phyloP scores from a whole-genome alignment of 257 asterid genomes.

The Ocimum tenuiflorum region DNA sequence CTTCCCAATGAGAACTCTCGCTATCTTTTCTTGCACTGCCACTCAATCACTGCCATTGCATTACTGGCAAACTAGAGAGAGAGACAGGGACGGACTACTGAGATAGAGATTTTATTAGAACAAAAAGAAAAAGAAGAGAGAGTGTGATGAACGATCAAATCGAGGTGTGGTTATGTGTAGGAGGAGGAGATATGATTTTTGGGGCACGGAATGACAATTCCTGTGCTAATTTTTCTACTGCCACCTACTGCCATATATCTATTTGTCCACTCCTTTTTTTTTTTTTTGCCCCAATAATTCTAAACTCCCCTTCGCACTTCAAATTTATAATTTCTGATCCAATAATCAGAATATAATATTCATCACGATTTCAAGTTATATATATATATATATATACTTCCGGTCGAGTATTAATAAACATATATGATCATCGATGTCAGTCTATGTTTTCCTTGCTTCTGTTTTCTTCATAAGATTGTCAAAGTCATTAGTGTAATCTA shows the following conservation, averaged over 20 bases:
- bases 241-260: constrained; percentile 19
- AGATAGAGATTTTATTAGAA: neutral
- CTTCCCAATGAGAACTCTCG: constrained; percentile 88
- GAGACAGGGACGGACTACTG: too few species aligned
- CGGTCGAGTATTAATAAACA: too few species aligned
- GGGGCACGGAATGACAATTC: constrained; percentile 31
- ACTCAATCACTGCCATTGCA: constrained; percentile 68
- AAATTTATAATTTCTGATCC: too few species aligned
- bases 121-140: neutral
- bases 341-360: too few species aligned
- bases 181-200: constrained; percentile 10
- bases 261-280: constrained; percentile 25
- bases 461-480: too few species aligned
- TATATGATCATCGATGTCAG: too few species aligned
- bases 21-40: constrained; percentile 64
- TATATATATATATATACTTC: too few species aligned
- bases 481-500: too few species aligned
- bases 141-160: constrained; percentile 39
- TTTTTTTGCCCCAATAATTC: too few species aligned
- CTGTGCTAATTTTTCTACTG: constrained; percentile 8
- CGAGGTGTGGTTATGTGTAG: constrained; percentile 29
- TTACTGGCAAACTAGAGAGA: constrained; percentile 50
- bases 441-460: too few species aligned
- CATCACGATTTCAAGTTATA: too few species aligned
- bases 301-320: too few species aligned